Evolutionary conservation across 2,329 filamentous ascomycete genomes (phyloP), one percentile per base, ranked within the genome.

Genomic region (Calonectria montana): DNA sequence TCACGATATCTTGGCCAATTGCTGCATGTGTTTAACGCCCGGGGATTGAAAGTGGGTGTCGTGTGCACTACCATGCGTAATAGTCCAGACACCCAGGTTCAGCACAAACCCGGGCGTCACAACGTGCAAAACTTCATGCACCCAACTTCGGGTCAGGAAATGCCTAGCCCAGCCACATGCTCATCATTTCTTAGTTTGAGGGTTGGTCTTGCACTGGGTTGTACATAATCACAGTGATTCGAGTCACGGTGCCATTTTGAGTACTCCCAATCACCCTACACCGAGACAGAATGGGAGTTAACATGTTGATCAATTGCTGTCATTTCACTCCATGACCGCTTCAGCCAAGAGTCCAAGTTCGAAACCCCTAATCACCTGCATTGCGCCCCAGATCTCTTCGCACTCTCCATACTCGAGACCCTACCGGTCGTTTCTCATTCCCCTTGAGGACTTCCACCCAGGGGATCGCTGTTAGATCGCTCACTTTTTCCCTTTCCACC

Each of bases 331-430:
- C 12, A 23, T 39, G 29, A 18, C 31, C 9, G 16, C 12, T 16
- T 39, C 53, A 25, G 31, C 13, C 13, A 59, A 15, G 18, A 31
- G n/a, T 35, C 13, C 25, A 12, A 15, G 13, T n/a, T 15, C 18
- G 53, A 21, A n/a, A n/a, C 27, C 31, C 23, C 70, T 78, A 78
- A 62, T 81, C 81, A 25, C 79, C 80, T 3, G 73, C 63, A 25
- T 76, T 80, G 47, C 85, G 84, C 10, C 91, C 91, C 8, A 93
- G 81, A 80, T 93, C 91, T 74, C 91, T 88, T 69, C 91, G 86
- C 13, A 93, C 91, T 73, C 90, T 87, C 91, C 91, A 93, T 12
- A 91, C 89, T 63, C 87, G 86, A 4, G 89, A 90, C 16, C 91
- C 91, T 13, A 88, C 86, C 5, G 88, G 88, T 67, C 89, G 85